Evolutionary conservation across 2,329 filamentous ascomycete species (phyloP), one percentile per base, ranked within the genome.

Genomic region (Biscogniauxia sp.): DNA sequence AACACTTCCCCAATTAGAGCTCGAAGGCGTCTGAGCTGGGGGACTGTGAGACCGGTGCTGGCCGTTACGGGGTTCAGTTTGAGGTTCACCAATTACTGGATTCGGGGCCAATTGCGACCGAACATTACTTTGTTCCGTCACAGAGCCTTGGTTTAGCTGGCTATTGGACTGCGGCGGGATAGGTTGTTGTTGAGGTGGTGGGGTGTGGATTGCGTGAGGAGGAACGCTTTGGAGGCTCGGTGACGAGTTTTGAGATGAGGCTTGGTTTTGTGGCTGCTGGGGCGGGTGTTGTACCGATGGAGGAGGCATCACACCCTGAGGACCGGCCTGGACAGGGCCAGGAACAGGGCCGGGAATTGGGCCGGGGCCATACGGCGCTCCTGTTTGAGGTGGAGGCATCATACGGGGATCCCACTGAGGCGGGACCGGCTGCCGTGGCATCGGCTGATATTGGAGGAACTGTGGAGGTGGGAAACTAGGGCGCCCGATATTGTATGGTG

Each of bases 401-500:
- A 60, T 56, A 28, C 66, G 68, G 53, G 66, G 67, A 58, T 70
- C 66, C 68, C 62, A 68, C 58, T 66, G 64, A 13, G 58, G 61
- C 15, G 62, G 66, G 15, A 50, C 55, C 2, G 64, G 62, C 19
- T 58, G 61, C 19, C 54, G 59, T 15, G 9, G 60, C 23, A 62
- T 45, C 15, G 53, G 50, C 23, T 67, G 68, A 54, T 66, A 66
- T 51, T 66, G 69, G 25, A 54, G 50, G 20, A 61, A 65, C 45
- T 64, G 62, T 3, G 63, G 50, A 5, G 62, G 59, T 3, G 62
- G 61, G 9, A 60, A 61, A 23, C 60, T 62, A 20, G 63, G 61
- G 3, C 62, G 67, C 13, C 71, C 67, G 9, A 70, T 57, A 15
- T 72, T 66, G 37, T 74, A 73, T 17, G 72, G 70, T 11, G 70